These are phyloP conservation scores for Microdochium nivale DNA, from an alignment of 2,329 filamentous ascomycete species.

Conservation along the genomic window DNA sequence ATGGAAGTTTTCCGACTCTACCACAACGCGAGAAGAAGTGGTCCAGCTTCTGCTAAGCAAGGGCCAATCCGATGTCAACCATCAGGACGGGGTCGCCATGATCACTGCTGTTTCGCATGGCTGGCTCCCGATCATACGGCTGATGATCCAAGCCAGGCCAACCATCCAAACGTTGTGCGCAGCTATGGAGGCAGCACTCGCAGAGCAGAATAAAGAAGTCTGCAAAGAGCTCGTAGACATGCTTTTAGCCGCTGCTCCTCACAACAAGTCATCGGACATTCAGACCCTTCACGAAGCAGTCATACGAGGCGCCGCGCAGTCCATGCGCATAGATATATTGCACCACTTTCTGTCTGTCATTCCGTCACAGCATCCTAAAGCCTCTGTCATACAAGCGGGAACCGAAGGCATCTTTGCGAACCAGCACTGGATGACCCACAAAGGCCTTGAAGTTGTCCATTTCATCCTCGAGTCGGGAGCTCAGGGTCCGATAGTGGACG, in stretches of 20 bases:
- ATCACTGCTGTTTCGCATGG: not conserved
- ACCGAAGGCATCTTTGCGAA: not conserved
- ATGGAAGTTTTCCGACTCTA: not conserved
- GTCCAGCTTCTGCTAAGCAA: not conserved
- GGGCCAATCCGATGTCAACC: not conserved
- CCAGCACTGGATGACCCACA: not conserved
- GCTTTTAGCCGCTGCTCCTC: not conserved
- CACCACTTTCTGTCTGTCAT: not conserved
- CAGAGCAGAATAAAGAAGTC: not conserved
- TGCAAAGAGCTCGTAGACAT: not conserved
- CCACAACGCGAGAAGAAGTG: not conserved
- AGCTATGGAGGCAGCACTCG: not conserved
- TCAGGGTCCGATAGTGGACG: not conserved
- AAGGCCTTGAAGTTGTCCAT: conserved; percentile 1
- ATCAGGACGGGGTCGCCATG: not conserved
- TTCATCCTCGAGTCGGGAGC: conserved; percentile 1
- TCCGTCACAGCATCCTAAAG: not conserved
- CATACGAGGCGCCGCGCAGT: not conserved
- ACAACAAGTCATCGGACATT: not conserved
- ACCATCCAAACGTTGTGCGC: not conserved
- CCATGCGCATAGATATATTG: not conserved
- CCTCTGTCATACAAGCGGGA: not conserved
- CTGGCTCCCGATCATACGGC: not conserved
- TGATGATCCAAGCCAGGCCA: not conserved
- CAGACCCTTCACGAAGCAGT: not conserved